Evolutionary conservation across 2,329 filamentous ascomycete species (phyloP).

Genomic region (Volutella citrinella): DNA sequence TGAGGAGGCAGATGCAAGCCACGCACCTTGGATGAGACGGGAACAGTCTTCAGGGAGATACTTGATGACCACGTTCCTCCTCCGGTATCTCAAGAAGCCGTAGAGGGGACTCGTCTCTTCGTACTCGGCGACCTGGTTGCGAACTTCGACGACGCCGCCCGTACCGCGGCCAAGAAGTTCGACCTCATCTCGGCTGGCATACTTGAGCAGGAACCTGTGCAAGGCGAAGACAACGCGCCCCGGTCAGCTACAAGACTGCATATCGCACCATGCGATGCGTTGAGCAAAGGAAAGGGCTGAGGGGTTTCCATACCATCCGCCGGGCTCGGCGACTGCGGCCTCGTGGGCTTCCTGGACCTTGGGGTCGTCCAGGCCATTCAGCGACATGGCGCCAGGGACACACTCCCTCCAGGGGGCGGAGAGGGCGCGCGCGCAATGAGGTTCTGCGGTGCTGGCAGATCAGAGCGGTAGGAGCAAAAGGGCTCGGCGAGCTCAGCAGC

Average conservation of each 20-base stretch:
- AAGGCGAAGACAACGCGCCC: constrained; percentile 11
- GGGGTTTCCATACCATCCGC: constrained; percentile 95
- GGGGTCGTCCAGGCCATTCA: constrained; percentile 87
- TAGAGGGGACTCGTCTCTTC: constrained; percentile 86
- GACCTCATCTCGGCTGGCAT: constrained; percentile 83
- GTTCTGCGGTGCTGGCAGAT: too few species aligned
- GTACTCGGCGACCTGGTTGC: constrained; percentile 73
- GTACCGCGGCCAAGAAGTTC: constrained; percentile 73
- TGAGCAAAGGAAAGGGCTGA: too few species aligned
- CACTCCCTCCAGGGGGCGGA: constrained; percentile 14
- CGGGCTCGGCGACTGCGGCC: constrained; percentile 73
- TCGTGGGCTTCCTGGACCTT: constrained; percentile 84
- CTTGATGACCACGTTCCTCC: constrained; percentile 87
- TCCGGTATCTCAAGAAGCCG: constrained; percentile 84
- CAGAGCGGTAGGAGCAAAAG: too few species aligned
- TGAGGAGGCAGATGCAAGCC: constrained; percentile 13
- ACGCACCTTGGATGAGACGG: constrained; percentile 83
- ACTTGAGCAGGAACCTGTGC: constrained; percentile 94
- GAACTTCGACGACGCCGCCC: constrained; percentile 80
- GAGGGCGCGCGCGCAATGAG: too few species aligned
- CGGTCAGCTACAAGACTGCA: constrained; percentile 14
- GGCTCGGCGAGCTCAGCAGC: too few species aligned
- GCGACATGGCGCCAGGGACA: constrained; percentile 65
- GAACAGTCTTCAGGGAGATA: constrained; percentile 91
- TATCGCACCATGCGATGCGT: too few species aligned